Evolutionary conservation across 371 early-diverging fungal genomes (phyloP), one percentile per base, ranked within the genome.

Genomic region (Entomophthora muscae): DNA sequence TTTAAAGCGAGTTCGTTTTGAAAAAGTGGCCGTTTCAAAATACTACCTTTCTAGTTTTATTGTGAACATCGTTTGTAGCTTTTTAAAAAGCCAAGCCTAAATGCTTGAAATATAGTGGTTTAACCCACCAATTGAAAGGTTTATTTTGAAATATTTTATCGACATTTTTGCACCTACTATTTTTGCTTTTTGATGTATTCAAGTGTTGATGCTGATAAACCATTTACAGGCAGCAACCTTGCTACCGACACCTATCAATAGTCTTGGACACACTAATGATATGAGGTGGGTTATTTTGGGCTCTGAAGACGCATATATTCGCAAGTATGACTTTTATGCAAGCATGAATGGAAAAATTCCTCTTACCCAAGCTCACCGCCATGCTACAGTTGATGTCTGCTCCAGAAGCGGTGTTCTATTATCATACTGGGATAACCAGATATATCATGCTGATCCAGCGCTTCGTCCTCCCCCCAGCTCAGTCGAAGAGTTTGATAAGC

Each of bases 381-480:
- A 94, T 64, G 80, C 87, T 1, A 78, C 84, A 30, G 89, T 88
- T 2, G 96, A 95, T 56, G 86, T 89, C 17, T 85, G 95, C 10
- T 77, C 81, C 29, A 84, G 87, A 78, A 89, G 85, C 2, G 97
- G 92, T 3, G 81, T 89, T 1, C 63, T 93, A 66, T 68, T 79
- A 22, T 93, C 93, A 21, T 93, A 90, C 69, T 96, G 94, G 93
- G 93, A 94, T 66, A 88, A 92, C 66, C 88, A 85, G 53, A 93
- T 92, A 2, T 58, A 31, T 26, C 23, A 58, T 5, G 26, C 24
- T 1, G n/a, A 30, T 13, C 63, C 53, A 1, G 26, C 52, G 2
- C 24, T 53, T 28, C 31, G n/a, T 2, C 63, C 63, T 21, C 28
- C 29, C 24, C 52, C 53, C 31, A 32, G 28, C 29, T 24, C 58